Conservation (phyloP, 306 rosid genomes). For the Cicer bijugum region DNA sequence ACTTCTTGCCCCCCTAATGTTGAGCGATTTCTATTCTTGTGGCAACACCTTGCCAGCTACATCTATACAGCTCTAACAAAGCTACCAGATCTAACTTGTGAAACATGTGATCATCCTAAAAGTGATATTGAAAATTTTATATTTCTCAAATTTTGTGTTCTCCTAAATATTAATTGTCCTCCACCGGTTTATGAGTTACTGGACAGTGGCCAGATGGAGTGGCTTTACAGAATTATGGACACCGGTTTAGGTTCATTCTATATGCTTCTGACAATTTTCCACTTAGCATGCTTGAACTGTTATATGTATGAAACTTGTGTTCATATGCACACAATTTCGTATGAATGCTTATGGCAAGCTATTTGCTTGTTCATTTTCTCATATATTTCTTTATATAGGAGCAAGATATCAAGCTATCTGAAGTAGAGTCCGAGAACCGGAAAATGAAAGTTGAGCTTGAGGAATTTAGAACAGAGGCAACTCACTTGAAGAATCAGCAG, state of each 20-base stretch:
- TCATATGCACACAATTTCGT: slow-evolving; percentile 5
- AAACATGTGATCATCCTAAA: neutral
- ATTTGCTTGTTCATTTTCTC: slow-evolving; percentile 35
- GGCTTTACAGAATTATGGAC: slow-evolving; percentile 1
- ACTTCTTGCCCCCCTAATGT: slow-evolving; percentile 1
- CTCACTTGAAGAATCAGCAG: slow-evolving; percentile 97
- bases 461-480: slow-evolving; percentile 96
- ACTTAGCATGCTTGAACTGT: slow-evolving; percentile 4
- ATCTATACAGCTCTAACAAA: neutral
- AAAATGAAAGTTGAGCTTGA: slow-evolving; percentile 99
- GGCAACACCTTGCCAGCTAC: neutral
- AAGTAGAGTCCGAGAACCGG: slow-evolving; percentile 87
- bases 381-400: slow-evolving; percentile 61
- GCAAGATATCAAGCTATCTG: slow-evolving; percentile 87
- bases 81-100: slow-evolving; percentile 2
- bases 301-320: slow-evolving; percentile 31
- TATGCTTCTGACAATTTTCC: neutral
- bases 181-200: slow-evolving; percentile 3
- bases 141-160: neutral
- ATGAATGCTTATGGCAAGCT: slow-evolving; percentile 23
- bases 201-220: neutral
- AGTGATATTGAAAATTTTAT: neutral
- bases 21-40: neutral
- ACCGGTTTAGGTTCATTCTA: neutral
- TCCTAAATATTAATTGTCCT: neutral